Conservation (phyloP, 257 asterid species). For the Solanum paucissectum region DNA sequence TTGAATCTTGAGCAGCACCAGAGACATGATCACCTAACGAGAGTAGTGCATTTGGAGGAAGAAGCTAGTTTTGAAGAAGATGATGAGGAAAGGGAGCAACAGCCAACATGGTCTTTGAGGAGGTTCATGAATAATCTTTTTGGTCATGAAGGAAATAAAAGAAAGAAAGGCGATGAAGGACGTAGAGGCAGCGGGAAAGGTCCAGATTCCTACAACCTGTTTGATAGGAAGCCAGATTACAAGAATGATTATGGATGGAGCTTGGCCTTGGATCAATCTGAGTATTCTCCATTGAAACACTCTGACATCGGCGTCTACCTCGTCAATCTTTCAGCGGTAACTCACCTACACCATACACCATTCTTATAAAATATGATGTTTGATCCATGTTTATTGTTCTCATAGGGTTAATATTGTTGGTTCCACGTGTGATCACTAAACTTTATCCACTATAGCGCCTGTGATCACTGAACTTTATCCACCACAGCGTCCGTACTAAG, state of each 20-base stretch:
- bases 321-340: slow-evolving; percentile 76
- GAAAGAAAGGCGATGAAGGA: background rate
- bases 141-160: slow-evolving; percentile 14
- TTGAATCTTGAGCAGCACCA: slow-evolving; percentile 28
- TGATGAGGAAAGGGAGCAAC: slow-evolving; percentile 6
- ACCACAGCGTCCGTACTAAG: background rate
- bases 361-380: background rate
- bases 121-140: slow-evolving; percentile 31
- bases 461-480: background rate
- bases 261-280: slow-evolving; percentile 46
- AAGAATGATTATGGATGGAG: slow-evolving; percentile 71
- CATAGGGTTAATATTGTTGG: too few species aligned
- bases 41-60: slow-evolving; percentile 13
- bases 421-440: background rate
- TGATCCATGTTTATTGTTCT: background rate
- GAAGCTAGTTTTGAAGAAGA: background rate
- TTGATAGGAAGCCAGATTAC: slow-evolving; percentile 43
- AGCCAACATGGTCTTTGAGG: slow-evolving; percentile 46
- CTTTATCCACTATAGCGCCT: background rate
- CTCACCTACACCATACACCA: background rate
- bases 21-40: slow-evolving; percentile 38
- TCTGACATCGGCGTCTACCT: slow-evolving; percentile 50
- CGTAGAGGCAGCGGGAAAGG: slow-evolving; percentile 16
- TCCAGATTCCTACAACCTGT: slow-evolving; percentile 57
- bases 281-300: slow-evolving; percentile 46